Base-by-base conservation (phyloP, 78 protist species). In the Andalucia godoyi region DNA sequence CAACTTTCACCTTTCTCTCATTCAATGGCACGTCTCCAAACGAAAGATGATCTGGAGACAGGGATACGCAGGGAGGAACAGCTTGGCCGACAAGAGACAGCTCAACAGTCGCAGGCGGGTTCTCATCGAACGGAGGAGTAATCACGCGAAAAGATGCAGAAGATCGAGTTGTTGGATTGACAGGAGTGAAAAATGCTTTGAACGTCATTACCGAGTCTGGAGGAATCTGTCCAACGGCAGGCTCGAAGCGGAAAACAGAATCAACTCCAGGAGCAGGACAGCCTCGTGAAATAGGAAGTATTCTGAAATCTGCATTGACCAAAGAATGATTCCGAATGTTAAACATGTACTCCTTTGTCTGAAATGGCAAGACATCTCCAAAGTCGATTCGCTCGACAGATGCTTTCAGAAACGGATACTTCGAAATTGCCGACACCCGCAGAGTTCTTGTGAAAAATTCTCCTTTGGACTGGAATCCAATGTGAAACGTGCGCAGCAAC, bases 391-490 rank as follows among this genome's bases (percentile, higher is more conserved):
- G 9, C 23, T 34, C 38, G 62, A 3, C 60, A 15, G n/a, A 5
- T n/a, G 53, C 50, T 4, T 29, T 12, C 3, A 63, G 39, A 34
- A 51, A 63, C 18, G 69, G 55, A 41, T 63, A 63, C 51, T 63
- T 63, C 40, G 57, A 50, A 12, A 63, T 25, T 9, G 57, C 69
- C 2, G 69, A 63, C 18, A 63, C 10, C 29, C 4, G n/a, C 37
- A 42, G 27, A 25, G n/a, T 8, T 8, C 36, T 2, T 25, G 41
- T 4, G 38, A 2, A n/a, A 7, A 10, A 21, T 12, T 51, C n/a
- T 9, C 47, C 45, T n/a, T 29, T 6, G 4, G 51, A 37, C 7
- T 23, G 37, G 43, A 4, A n/a, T n/a, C 53, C 27, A 4, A 10
- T 23, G 23, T 46, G 57, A 7, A 33, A 50, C 17, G 55, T 8